These are phyloP conservation scores for Tinospora cordifolia DNA, from an alignment of 164 flowering plant species.

Conservation along the genomic window DNA sequence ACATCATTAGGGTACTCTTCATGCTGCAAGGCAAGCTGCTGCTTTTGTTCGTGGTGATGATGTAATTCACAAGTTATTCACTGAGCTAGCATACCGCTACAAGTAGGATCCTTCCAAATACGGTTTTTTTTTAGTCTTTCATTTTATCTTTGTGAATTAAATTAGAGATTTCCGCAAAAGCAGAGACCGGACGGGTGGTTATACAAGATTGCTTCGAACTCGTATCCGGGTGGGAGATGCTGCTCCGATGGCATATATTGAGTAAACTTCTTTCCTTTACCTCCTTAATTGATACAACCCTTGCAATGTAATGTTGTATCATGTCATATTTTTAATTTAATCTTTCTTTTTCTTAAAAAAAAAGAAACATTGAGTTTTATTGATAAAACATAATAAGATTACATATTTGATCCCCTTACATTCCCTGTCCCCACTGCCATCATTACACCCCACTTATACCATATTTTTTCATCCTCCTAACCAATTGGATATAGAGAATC, in stretches of 20 bases:
- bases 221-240: slow-evolving; percentile 97
- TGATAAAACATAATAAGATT: too few relatives aligned
- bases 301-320: too few relatives aligned
- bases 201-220: slow-evolving; percentile 84
- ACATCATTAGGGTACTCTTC: slow-evolving; percentile 56
- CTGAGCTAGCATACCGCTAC: slow-evolving; percentile 87
- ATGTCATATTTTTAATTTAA: too few relatives aligned
- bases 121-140: not conserved
- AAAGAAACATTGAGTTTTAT: too few relatives aligned
- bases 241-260: slow-evolving; percentile 96
- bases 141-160: slow-evolving; percentile 8
- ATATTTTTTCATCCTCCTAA: too few relatives aligned
- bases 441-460: too few relatives aligned
- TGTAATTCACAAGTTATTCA: slow-evolving; percentile 86
- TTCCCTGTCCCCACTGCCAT: too few relatives aligned
- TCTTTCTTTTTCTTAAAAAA: too few relatives aligned
- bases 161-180: slow-evolving; percentile 12
- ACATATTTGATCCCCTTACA: too few relatives aligned
- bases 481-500: too few relatives aligned
- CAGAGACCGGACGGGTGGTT: slow-evolving; percentile 96
- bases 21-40: slow-evolving; percentile 81
- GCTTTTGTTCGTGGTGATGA: slow-evolving; percentile 97
- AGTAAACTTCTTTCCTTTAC: slow-evolving; percentile 39
- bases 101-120: slow-evolving; percentile 36
- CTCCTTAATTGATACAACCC: too few relatives aligned